Conservation (phyloP, 1,139 yeast species). For the Geotrichum histeridarum region DNA sequence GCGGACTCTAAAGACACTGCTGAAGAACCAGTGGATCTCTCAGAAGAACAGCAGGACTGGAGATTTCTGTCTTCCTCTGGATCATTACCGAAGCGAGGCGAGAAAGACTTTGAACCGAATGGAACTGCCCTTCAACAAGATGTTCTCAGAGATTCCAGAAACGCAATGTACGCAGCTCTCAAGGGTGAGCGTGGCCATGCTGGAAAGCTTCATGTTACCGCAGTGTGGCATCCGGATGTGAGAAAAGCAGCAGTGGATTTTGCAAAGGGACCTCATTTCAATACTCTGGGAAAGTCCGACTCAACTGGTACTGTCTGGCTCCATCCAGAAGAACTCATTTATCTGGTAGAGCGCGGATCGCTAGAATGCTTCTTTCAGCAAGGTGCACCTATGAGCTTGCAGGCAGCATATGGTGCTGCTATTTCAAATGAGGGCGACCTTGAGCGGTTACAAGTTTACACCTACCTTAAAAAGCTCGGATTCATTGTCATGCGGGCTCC, state of each 20-base stretch:
- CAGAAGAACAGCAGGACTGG: slow-evolving; percentile 75
- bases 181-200: slow-evolving; percentile 55
- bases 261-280: slow-evolving; percentile 69
- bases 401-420: slow-evolving; percentile 57
- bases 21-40: slow-evolving; percentile 37
- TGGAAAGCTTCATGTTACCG: slow-evolving; percentile 35
- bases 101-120: slow-evolving; percentile 83
- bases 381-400: slow-evolving; percentile 52
- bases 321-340: slow-evolving; percentile 63
- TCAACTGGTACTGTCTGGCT: slow-evolving; percentile 48
- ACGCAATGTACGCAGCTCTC: slow-evolving; percentile 71
- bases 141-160: slow-evolving; percentile 51
- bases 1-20: not conserved
- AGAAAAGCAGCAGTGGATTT: slow-evolving; percentile 48
- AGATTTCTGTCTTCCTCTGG: slow-evolving; percentile 38
- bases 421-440: slow-evolving; percentile 44
- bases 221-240: slow-evolving; percentile 45
- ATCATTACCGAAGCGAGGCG: slow-evolving; percentile 63
- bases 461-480: slow-evolving; percentile 74
- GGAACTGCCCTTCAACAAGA: slow-evolving; percentile 58
- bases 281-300: slow-evolving; percentile 64
- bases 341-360: slow-evolving; percentile 79
- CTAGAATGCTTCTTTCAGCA: slow-evolving; percentile 49
- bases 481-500: slow-evolving; percentile 53
- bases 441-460: slow-evolving; percentile 64